Conservation (phyloP, 2,329 filamentous ascomycete species). For the Aureobasidium mangrovei region DNA sequence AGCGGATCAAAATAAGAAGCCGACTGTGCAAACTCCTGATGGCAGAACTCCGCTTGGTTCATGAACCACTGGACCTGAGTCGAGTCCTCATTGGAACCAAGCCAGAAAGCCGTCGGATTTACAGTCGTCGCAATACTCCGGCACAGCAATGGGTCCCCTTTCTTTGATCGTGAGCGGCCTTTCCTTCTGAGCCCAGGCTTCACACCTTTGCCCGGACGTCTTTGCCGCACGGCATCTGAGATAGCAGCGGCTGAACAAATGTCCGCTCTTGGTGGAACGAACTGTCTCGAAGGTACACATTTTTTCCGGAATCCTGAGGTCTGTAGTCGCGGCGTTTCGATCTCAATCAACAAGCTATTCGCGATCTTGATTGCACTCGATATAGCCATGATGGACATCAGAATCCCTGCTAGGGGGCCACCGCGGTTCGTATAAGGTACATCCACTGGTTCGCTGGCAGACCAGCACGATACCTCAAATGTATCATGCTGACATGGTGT, state of each 20-base stretch:
- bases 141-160: background rate
- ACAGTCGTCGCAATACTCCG: slow-evolving; percentile 1
- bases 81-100: background rate
- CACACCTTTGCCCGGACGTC: background rate
- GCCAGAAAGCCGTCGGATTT: slow-evolving; percentile 7
- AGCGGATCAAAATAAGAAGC: background rate
- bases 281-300: slow-evolving; percentile 5
- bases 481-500: slow-evolving; percentile 6
- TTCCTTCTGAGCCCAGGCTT: background rate
- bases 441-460: background rate
- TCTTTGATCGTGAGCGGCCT: slow-evolving; percentile 4
- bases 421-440: background rate
- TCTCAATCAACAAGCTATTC: too few relatives aligned
- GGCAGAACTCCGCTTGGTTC: background rate
- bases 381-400: background rate
- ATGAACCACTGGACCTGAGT: too few relatives aligned
- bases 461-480: background rate
- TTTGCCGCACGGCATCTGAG: slow-evolving; percentile 4
- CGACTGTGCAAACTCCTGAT: background rate
- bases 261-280: background rate
- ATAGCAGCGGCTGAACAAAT: slow-evolving; percentile 2
- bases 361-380: background rate
- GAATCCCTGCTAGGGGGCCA: background rate
- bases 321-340: too few relatives aligned
- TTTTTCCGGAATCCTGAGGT: background rate